Evolutionary conservation across 192 early-diverging fungal genomes (phyloP), one percentile per base, ranked within the genome.

Genomic region (Podila horticola): DNA sequence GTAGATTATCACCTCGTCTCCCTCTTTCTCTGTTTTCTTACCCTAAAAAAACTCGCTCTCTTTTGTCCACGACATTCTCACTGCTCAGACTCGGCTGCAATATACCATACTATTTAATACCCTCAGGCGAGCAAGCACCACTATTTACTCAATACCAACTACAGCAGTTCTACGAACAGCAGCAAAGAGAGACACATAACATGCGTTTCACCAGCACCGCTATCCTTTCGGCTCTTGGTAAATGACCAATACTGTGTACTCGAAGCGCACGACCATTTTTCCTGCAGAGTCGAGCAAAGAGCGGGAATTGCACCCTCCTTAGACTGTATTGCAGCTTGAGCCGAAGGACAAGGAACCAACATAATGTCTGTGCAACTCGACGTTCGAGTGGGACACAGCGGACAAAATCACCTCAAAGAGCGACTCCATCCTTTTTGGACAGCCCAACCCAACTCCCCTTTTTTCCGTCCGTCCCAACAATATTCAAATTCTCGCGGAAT

Each of bases 181-280:
- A 45, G 2, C 41, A 55, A 55, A 2, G 52, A 55, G 52, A 7
- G 17, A 6, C 22, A 24, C n/a, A 29, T 20, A 62, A 1, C 28
- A 62, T 62, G 60, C 60, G 49, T 11, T 51, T 55, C 17, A 55
- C 41, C 41, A 17, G 41, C 41, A 45, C 65, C 2, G 30, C 65
- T 26, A 33, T 66, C 30, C 65, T 66, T 12, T 66, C 65, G 30
- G 65, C 49, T 48, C 41, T 66, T 31, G 65, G 65, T 66, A 66
- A 51, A 52, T 66, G 41, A 33, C 15, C n/a, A 49, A 15, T 22
- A 51, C 11, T 22, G 15, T 17, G 15, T 45, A 4, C 15, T 15
- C 41, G 13, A 45, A 13, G 0, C 41, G 12, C 3, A 45, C 41
- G 41, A 33, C 15, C 22, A 5, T 17, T 11, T 30, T 8, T 60